Conservation (phyloP, 2,329 filamentous ascomycete species). For the Sclerotinia minor region DNA sequence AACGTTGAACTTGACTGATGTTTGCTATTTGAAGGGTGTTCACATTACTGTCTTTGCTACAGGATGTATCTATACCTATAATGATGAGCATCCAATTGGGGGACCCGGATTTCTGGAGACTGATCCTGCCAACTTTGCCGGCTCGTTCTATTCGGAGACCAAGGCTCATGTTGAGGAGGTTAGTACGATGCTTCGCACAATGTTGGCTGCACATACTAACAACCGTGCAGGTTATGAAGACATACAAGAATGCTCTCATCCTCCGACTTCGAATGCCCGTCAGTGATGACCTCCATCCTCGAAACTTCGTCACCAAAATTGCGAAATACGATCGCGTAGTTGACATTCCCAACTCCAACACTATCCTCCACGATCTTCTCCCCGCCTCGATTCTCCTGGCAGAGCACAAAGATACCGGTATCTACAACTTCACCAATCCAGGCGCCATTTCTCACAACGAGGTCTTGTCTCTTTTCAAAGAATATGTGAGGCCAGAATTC, state of each 20-base stretch:
- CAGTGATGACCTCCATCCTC: constrained; percentile 64
- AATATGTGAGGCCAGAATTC: constrained; percentile 61
- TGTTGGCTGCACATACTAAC: constrained; percentile 23
- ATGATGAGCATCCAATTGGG: constrained; percentile 59
- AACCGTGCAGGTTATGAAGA: constrained; percentile 55
- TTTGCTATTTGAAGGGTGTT: constrained; percentile 57
- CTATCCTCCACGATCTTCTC: constrained; percentile 63
- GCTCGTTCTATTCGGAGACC: constrained; percentile 68
- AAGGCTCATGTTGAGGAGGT: constrained; percentile 66
- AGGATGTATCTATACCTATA: constrained; percentile 67
- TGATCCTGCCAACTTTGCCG: constrained; percentile 63
- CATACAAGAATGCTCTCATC: constrained; percentile 62
- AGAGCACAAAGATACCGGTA: constrained; percentile 60
- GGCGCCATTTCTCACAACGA: constrained; percentile 72
- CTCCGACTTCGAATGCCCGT: constrained; percentile 70
- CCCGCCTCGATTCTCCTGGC: constrained; percentile 61
- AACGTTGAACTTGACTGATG: constrained; percentile 62
- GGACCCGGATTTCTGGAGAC: constrained; percentile 62
- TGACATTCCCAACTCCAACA: constrained; percentile 68
- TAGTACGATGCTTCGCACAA: constrained; percentile 32
- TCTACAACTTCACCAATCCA: constrained; percentile 72
- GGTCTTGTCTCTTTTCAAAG: constrained; percentile 61
- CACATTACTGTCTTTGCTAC: constrained; percentile 68
- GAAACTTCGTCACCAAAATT: constrained; percentile 71
- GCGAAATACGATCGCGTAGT: constrained; percentile 64